These are phyloP conservation scores for Mycena floridula DNA, from an alignment of 768 basidiomycete genomes.

Conservation along the genomic window DNA sequence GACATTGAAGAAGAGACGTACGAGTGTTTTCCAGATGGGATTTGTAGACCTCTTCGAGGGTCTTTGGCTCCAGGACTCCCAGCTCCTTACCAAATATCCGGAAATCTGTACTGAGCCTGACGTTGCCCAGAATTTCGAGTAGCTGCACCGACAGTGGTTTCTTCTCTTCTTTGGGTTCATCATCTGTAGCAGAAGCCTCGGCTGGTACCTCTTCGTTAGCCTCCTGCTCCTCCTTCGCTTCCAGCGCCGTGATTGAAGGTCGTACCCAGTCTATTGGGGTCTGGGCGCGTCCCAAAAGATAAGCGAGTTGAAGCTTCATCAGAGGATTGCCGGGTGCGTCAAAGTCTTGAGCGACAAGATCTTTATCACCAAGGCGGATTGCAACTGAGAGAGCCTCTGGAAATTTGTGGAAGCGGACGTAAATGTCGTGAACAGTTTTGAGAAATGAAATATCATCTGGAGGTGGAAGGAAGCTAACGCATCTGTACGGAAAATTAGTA, in stretches of 20 bases:
- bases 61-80: conserved; percentile 83
- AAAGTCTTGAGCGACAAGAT: conserved; percentile 83
- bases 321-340: conserved; percentile 86
- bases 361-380: conserved; percentile 75
- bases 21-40: conserved; percentile 89
- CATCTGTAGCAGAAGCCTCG: conserved; percentile 4
- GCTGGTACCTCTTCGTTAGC: conserved; percentile 46
- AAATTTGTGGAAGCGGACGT: conserved; percentile 79
- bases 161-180: neutral
- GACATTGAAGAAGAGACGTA: conserved; percentile 22
- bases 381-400: conserved; percentile 88
- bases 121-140: conserved; percentile 80
- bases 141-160: conserved; percentile 75
- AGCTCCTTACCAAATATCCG: conserved; percentile 91
- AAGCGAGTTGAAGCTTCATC: conserved; percentile 95
- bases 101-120: conserved; percentile 79
- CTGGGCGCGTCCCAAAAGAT: conserved; percentile 88
- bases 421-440: conserved; percentile 82
- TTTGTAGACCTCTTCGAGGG: conserved; percentile 96
- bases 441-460: conserved; percentile 92
- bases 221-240: conserved; percentile 38
- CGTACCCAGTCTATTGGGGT: conserved; percentile 88
- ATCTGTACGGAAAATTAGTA: conserved; percentile 36
- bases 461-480: conserved; percentile 84
- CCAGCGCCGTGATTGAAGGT: conserved; percentile 31